Conservation (phyloP, 345 rosid genomes). For the Sonneratia caseolaris region DNA sequence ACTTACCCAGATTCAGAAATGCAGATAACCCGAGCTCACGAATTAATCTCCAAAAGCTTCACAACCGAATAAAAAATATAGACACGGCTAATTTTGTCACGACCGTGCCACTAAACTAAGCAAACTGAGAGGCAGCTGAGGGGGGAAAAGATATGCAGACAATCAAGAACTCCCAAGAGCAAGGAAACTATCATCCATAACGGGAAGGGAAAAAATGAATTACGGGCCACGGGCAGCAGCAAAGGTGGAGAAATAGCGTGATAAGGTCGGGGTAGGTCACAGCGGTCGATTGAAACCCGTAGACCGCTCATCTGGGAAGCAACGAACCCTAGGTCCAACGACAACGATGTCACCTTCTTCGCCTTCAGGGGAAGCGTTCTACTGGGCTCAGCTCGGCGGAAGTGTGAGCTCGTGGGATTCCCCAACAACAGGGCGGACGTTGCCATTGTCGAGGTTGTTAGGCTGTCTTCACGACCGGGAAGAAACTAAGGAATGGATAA, state of each 20-base stretch:
- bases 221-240: constrained; percentile 78
- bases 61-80: too few species aligned
- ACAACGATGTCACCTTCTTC: background rate
- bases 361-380: background rate
- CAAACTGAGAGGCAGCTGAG: background rate
- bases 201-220: background rate
- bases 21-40: background rate
- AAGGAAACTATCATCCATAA: background rate
- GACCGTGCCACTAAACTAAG: background rate
- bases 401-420: constrained; percentile 19
- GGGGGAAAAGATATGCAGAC: background rate
- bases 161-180: background rate
- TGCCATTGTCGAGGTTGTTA: constrained; percentile 22
- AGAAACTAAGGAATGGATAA: too few species aligned
- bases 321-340: constrained; percentile 39
- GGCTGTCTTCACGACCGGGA: background rate
- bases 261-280: constrained; percentile 15
- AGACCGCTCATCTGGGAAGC: constrained; percentile 62
- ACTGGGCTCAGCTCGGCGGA: constrained; percentile 16
- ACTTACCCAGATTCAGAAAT: background rate
- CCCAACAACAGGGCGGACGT: constrained; percentile 20
- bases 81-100: too few species aligned
- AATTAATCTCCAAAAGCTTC: too few species aligned
- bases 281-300: constrained; percentile 33
- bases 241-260: constrained; percentile 29